A percentile compares a stretch with the other conserved stretches of the same genome.
Conservation (phyloP, 1,139 yeast species). For the Candida glucosophila region DNA sequence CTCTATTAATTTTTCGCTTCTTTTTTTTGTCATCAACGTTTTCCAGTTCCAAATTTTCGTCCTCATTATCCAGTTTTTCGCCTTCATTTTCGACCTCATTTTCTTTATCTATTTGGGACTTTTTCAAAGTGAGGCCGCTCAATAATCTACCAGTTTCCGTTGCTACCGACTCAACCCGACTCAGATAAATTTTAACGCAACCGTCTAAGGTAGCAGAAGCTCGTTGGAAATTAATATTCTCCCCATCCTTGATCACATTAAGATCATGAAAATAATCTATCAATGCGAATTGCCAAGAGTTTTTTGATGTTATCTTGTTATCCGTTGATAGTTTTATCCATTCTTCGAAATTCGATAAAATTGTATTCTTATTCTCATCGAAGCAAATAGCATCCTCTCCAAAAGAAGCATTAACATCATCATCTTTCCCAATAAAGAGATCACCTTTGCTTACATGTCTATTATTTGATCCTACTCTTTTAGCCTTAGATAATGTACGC, state of each 20-base stretch:
- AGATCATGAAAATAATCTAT: constrained; percentile 69
- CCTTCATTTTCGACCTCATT: constrained; percentile 10
- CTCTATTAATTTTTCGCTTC: constrained; percentile 30
- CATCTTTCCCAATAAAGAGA: constrained; percentile 14
- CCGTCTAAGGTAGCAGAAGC: constrained; percentile 33
- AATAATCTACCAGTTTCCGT: constrained; percentile 81
- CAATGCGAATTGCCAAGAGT: constrained; percentile 68
- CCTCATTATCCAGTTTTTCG: constrained; percentile 12
- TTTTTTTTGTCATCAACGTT: constrained; percentile 12
- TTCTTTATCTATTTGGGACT: constrained; percentile 10
- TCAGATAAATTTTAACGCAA: constrained; percentile 32
- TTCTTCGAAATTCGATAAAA: constrained; percentile 66
- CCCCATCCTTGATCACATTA: constrained; percentile 38
- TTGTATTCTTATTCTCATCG: constrained; percentile 37
- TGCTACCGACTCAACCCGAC: constrained; percentile 84
- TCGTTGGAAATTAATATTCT: constrained; percentile 33
- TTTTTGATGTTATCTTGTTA: constrained; percentile 62
- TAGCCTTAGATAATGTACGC: constrained; percentile 10
- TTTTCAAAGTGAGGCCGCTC: constrained; percentile 53
- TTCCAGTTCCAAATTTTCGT: constrained; percentile 9
- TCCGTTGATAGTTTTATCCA: constrained; percentile 90
- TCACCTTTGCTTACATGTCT: constrained; percentile 15
- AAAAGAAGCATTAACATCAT: constrained; percentile 14
- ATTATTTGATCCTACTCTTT: constrained; percentile 12
- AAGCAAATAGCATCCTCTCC: constrained; percentile 33